phyloP scores from a whole-genome alignment of 2,329 filamentous ascomycete genomes.

The Talaromyces sp. region DNA sequence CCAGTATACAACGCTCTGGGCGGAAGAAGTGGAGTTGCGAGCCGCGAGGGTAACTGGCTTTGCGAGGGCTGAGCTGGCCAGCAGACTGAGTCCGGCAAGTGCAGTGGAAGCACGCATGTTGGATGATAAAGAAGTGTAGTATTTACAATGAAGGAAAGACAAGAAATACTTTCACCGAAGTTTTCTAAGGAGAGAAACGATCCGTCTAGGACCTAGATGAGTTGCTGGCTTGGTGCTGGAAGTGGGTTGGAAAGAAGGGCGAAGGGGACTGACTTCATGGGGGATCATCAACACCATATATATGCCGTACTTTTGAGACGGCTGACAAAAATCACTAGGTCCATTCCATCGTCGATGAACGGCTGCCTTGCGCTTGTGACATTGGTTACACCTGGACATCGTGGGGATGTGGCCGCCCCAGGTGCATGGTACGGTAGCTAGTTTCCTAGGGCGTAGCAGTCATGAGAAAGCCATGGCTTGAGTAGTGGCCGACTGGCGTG shows the following conservation, averaged over 20 bases:
- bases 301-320: not conserved
- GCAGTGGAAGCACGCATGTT: not conserved
- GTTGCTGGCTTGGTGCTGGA: not conserved
- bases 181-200: not conserved
- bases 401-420: not conserved
- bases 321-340: not conserved
- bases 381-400: not conserved
- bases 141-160: not conserved
- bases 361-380: not conserved
- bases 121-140: not conserved
- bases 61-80: not conserved
- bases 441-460: not conserved
- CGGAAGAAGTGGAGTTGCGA: not conserved
- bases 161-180: not conserved
- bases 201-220: not conserved
- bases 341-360: not conserved
- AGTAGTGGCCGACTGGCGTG: not conserved
- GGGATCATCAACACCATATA: not conserved
- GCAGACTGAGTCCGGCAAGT: not conserved
- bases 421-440: not conserved
- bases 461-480: not conserved
- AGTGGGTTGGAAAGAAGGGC: not conserved
- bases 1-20: slow-evolving; percentile 5
- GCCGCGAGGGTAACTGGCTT: not conserved
- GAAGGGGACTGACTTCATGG: not conserved